These are phyloP conservation scores for Gossypium davidsonii DNA, from an alignment of 441 rosid species.

Conservation along the genomic window DNA sequence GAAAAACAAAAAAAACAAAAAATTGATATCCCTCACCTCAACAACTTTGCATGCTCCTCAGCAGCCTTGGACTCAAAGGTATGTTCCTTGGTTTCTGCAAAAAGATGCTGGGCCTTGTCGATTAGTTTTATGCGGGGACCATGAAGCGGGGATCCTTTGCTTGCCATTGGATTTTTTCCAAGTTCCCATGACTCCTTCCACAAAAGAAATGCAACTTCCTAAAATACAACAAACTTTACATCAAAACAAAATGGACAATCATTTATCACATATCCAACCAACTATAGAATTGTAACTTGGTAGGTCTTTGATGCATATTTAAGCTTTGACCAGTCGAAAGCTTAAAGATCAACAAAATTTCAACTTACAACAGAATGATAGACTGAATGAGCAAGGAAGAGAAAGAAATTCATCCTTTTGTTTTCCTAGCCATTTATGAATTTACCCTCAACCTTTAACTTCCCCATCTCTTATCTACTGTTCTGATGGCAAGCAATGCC, in stretches of 20 bases:
- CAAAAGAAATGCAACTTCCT: conserved; percentile 93
- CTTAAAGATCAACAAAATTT: background rate
- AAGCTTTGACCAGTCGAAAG: background rate
- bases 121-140: conserved; percentile 91
- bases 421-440: background rate
- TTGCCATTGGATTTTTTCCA: conserved; percentile 92
- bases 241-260: conserved; percentile 7
- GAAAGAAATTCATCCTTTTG: background rate
- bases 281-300: background rate
- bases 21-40: conserved; percentile 49
- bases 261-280: background rate
- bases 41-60: conserved; percentile 88
- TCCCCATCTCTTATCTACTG: background rate
- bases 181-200: conserved; percentile 98
- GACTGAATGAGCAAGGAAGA: background rate
- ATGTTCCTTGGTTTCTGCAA: conserved; percentile 84
- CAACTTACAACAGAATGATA: background rate
- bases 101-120: conserved; percentile 74
- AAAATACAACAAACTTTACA: conserved; percentile 9
- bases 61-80: conserved; percentile 93
- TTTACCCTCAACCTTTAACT: background rate
- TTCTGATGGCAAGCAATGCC: background rate
- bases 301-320: background rate
- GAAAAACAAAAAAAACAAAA: background rate
- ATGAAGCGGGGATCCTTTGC: conserved; percentile 90